Percentiles rank a stretch among this genome's conserved stretches.
Conservation (phyloP, 208 protist species). For the Crithidia thermophila region DNA sequence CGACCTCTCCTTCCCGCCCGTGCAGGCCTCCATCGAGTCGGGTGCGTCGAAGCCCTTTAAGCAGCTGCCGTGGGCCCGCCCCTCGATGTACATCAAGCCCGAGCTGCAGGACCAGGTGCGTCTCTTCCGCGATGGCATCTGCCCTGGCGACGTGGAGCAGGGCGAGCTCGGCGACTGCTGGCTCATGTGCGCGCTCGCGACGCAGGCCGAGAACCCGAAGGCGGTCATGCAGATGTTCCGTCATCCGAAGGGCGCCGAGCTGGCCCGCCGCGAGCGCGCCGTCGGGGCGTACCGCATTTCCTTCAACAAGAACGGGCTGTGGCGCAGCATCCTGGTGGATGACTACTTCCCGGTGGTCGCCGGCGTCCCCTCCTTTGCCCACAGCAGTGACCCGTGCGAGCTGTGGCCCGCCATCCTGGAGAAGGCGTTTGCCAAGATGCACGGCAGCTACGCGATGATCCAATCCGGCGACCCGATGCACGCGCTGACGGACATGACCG, state of each 20-base stretch:
- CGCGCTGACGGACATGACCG: conserved; percentile 85
- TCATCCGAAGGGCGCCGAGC: conserved; percentile 53
- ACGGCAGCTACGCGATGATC: conserved; percentile 83
- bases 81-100: conserved; percentile 62
- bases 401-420: conserved; percentile 88
- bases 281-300: conserved; percentile 87
- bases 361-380: conserved; percentile 49
- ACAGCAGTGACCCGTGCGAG: conserved; percentile 77
- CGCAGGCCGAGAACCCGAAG: conserved; percentile 52
- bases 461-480: conserved; percentile 88
- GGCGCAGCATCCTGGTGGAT: conserved; percentile 86
- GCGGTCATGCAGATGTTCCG: conserved; percentile 73
- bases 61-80: conserved; percentile 74
- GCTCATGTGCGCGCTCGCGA: conserved; percentile 84
- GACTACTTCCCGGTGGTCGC: conserved; percentile 83
- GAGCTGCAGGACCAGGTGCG: conserved; percentile 69
- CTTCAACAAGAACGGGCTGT: conserved; percentile 90
- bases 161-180: conserved; percentile 88
- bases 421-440: conserved; percentile 93
- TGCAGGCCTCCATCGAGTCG: conserved; percentile 50
- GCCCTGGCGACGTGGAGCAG: conserved; percentile 63
- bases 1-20: conserved; percentile 77
- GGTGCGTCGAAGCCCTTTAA: conserved; percentile 48
- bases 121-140: conserved; percentile 73
- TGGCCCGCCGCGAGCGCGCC: conserved; percentile 50